Conservation (phyloP, 2,329 filamentous ascomycete genomes). For the Alternaria dauci region DNA sequence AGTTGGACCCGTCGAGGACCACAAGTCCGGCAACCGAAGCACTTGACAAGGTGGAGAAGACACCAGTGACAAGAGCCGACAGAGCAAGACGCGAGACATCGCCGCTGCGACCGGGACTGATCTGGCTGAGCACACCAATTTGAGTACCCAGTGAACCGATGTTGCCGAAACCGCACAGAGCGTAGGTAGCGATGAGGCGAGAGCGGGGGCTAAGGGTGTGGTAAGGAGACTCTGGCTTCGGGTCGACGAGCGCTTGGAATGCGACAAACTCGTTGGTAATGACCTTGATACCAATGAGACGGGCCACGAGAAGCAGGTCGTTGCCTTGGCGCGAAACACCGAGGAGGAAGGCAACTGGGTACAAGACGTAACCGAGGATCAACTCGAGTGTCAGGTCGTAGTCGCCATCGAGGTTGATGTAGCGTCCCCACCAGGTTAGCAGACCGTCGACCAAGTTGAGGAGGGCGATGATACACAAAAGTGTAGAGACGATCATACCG, state of each 20-base stretch:
- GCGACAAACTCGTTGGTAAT: constrained; percentile 87
- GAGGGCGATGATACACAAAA: constrained; percentile 85
- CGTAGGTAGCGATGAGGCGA: constrained; percentile 83
- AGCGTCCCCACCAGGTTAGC: constrained; percentile 83
- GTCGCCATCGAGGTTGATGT: constrained; percentile 73
- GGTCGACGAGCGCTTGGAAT: constrained; percentile 64
- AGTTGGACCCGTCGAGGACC: constrained; percentile 49
- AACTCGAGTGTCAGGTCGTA: constrained; percentile 77
- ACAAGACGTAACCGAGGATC: constrained; percentile 79
- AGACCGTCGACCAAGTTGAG: constrained; percentile 78
- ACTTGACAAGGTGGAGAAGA: constrained; percentile 79
- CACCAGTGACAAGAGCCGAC: constrained; percentile 78
- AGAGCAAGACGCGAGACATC: constrained; percentile 80
- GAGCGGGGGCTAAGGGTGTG: constrained; percentile 71
- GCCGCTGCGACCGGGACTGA: constrained; percentile 75
- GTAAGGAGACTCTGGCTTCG: constrained; percentile 60
- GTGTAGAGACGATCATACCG: constrained; percentile 78
- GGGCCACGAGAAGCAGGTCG: constrained; percentile 73
- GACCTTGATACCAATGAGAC: constrained; percentile 85
- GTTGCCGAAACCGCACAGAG: constrained; percentile 79
- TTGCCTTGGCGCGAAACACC: constrained; percentile 71
- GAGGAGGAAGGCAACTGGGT: constrained; percentile 80
- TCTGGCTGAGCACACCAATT: constrained; percentile 85
- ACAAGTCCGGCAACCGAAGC: constrained; percentile 69
- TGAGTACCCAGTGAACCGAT: constrained; percentile 88